Base-by-base conservation (phyloP, 768 basidiomycete species). In the Trametes coccinea region DNA sequence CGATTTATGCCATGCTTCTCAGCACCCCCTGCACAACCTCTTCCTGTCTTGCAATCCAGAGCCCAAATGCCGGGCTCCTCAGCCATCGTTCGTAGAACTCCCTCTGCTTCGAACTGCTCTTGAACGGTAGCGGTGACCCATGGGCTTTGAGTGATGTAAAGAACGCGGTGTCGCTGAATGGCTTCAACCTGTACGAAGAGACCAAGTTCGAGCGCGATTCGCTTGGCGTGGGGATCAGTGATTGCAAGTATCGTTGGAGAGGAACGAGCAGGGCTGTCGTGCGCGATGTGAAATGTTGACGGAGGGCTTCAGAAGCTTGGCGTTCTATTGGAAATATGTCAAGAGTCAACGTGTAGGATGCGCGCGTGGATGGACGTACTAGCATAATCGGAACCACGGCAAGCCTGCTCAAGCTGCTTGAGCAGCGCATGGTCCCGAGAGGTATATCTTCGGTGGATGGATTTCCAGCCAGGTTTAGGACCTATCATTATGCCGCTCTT, bases 211-310 rank as follows among this genome's bases (percentile, higher is more conserved):
- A 63, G 2, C 62, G 66, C 0, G 71, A 68, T 66, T 87, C 85
- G 7, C 78, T 74, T 5, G 85, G 88, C 17, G 85, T 81, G 60
- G 92, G 92, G 72, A 95, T 92, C 50, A 95, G 82, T 1, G 89
- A 88, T 61, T 91, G 89, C 44, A 98, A 86, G 78, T 98, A 98
- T 65, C 95, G 85, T 67, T 95, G 88, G 4, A 98, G 81, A 0
- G 96, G 96, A 2, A 92, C 88, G 22, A 98, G 83, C 62, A 98
- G 80, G 56, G 88, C 88, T 17, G 89, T 90, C 1, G 96, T 93
- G 47, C 95, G 82, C 43, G 89, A 84, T 55, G 86, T 86, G 72
- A 98, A 93, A 70, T 98, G 93, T 48, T 85, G 79, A 27, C 92
- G 86, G 11, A 96, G 78, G 56, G 76, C 81, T 54, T 85, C 82